A percentile compares a stretch with the other conserved stretches of the same genome.
phyloP scores from a whole-genome alignment of 1,284 basidiomycete species.

The Anthracocystis setariae region DNA sequence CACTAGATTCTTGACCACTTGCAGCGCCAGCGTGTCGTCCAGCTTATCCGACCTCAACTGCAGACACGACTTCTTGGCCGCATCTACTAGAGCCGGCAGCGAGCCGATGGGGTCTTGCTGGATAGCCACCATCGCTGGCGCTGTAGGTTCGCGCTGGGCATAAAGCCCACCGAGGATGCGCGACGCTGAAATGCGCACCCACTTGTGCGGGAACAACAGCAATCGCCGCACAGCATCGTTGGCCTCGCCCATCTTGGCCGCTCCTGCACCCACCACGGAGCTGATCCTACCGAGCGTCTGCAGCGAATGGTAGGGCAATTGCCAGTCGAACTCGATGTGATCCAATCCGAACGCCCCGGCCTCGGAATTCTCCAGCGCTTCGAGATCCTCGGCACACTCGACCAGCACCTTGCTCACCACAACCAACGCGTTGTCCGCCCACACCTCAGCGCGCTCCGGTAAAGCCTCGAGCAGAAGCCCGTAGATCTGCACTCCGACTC shows the following conservation, averaged over 20 bases:
- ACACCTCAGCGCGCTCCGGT: conserved; percentile 19
- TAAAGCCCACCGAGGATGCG: conserved; percentile 81
- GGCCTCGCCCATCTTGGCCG: conserved; percentile 6
- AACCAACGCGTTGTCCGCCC: conserved; percentile 35
- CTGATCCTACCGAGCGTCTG: conserved; percentile 35
- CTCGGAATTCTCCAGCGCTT: conserved; percentile 34
- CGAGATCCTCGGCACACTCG: conserved; percentile 52
- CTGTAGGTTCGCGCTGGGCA: conserved; percentile 22
- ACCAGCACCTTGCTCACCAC: conserved; percentile 31
- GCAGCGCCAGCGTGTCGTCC: conserved; percentile 80
- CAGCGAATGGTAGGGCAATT: conserved; percentile 80
- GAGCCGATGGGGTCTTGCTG: conserved; percentile 71
- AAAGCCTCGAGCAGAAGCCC: conserved; percentile 70
- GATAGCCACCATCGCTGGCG: conserved; percentile 39
- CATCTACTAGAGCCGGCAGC: conserved; percentile 74
- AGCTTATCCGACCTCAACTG: conserved; percentile 85
- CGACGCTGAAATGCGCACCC: conserved; percentile 87
- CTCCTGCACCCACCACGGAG: conserved; percentile 5
- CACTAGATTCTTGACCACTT: conserved; percentile 93
- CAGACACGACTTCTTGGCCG: conserved; percentile 80
- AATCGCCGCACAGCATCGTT: conserved; percentile 74
- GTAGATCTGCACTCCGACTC: conserved; percentile 77
- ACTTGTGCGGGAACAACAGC: conserved; percentile 89
- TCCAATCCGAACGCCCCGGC: conserved; percentile 69
- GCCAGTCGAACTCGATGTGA: conserved; percentile 75